phyloP scores from a whole-genome alignment of 2,329 filamentous ascomycete species.

The Ophiosphaerella korrae region DNA sequence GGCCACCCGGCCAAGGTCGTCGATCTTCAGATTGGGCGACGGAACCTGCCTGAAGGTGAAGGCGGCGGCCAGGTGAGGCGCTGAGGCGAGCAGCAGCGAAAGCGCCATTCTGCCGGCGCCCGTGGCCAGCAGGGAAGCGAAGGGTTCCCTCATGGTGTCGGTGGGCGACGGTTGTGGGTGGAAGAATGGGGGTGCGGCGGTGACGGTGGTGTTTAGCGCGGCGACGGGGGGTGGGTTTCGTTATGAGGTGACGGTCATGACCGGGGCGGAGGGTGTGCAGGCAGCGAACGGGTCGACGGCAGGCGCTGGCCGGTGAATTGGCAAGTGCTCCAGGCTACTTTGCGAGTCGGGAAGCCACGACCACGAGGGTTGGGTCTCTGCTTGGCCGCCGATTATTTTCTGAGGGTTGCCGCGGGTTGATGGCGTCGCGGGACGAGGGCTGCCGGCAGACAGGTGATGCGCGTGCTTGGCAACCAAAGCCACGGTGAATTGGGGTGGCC shows the following conservation, averaged over 20 bases:
- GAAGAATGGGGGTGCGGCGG: constrained; percentile 22
- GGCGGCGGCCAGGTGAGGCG: constrained; percentile 27
- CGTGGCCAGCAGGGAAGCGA: constrained; percentile 46
- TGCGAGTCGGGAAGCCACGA: neutral
- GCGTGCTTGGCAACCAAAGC: constrained; percentile 23
- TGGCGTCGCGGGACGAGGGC: constrained; percentile 22
- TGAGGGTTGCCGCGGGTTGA: constrained; percentile 21
- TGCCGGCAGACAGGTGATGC: constrained; percentile 17
- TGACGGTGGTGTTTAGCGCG: constrained; percentile 2
- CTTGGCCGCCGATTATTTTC: neutral
- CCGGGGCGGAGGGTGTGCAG: constrained; percentile 12
- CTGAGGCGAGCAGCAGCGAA: constrained; percentile 39
- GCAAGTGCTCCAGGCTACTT: neutral
- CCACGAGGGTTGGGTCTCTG: neutral
- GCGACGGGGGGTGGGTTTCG: constrained; percentile 7
- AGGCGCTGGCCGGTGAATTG: neutral
- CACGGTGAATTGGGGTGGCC: constrained; percentile 22
- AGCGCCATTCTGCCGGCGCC: constrained; percentile 45
- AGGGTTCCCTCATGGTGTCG: constrained; percentile 44
- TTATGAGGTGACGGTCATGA: constrained; percentile 23
- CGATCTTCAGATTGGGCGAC: constrained; percentile 76
- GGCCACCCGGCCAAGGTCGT: constrained; percentile 78
- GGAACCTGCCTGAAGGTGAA: constrained; percentile 66
- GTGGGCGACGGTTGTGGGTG: constrained; percentile 25
- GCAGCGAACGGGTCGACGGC: constrained; percentile 10